These are phyloP conservation scores for Tetrahymena thermophila DNA, from an alignment of 73 alveolate species.

Conservation along the genomic window DNA sequence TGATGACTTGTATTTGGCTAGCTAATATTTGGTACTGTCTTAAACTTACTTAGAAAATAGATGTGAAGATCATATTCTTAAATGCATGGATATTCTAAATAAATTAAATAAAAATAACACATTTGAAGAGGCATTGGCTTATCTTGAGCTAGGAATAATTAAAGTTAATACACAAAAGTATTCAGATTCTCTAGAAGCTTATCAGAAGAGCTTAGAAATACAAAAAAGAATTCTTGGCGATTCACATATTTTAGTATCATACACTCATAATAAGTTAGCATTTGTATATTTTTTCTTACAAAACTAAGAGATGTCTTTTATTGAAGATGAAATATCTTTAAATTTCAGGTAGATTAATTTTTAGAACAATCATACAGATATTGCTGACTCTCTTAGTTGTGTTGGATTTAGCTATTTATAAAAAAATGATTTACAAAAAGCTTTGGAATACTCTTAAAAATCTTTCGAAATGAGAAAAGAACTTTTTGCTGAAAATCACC, in stretches of 20 bases:
- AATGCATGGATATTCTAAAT: neutral
- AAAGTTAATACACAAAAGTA: neutral
- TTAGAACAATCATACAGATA: neutral
- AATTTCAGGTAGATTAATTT: neutral
- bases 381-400: neutral
- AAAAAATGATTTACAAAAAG: neutral
- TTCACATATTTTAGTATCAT: neutral
- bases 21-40: neutral
- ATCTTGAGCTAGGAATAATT: neutral
- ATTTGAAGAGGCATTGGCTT: neutral
- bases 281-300: neutral
- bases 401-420: neutral
- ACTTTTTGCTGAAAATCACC: neutral
- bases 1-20: neutral
- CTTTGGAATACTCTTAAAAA: neutral
- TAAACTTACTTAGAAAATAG: neutral
- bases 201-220: neutral
- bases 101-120: neutral
- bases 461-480: neutral
- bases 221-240: neutral
- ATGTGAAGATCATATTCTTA: neutral
- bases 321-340: neutral
- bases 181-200: neutral
- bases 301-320: neutral
- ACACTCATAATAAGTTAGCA: neutral